Evolutionary conservation across 2,329 filamentous ascomycete species (phyloP), one percentile per base, ranked within the genome.

Genomic region (Aspergillus sp.): DNA sequence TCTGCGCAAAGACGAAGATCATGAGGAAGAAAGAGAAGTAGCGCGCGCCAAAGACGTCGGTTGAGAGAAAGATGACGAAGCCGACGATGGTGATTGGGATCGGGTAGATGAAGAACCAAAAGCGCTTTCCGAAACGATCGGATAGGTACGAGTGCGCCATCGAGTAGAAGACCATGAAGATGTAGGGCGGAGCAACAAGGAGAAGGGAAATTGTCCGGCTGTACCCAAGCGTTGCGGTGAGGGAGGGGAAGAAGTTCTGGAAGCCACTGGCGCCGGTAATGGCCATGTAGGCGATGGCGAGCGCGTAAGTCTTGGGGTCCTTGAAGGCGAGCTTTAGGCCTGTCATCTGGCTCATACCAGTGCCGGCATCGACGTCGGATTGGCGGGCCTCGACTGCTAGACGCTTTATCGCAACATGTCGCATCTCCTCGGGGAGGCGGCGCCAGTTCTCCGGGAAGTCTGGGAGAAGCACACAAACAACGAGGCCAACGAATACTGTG

Each of bases 11-110:
- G 60, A 86, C 79, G 65, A 86, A 84, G 64, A 81, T 80, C 77
- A 85, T 82, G 30, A 85, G 75, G 77, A 86, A 86, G 59, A 86
- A 76, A 45, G 79, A 81, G 72, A 85, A 82, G 74, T 86, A 87
- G 19, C 82, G 79, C 0, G 84, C 79, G 0, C 82, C 84, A 58
- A 87, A 86, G 31, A 68, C 68, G 8, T 78, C 68, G 4, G 80
- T 82, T 6, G 80, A 80, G 81, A 86, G 85, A 74, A 85, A 86
- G 59, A 86, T 74, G 49, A 85, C 69, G 60, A 81, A 84, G 7
- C 84, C 84, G 28, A 81, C 64, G 38, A 85, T 81, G 11, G 80
- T 80, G 64, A 85, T 72, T 2, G 80, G 78, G 31, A 85, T 81
- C 0, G 84, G 84, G 64, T 84, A 83, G 34, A 82, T 65, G 71